Evolutionary conservation across 768 basidiomycete species (phyloP).

Genomic region (Hydnum rufescens): DNA sequence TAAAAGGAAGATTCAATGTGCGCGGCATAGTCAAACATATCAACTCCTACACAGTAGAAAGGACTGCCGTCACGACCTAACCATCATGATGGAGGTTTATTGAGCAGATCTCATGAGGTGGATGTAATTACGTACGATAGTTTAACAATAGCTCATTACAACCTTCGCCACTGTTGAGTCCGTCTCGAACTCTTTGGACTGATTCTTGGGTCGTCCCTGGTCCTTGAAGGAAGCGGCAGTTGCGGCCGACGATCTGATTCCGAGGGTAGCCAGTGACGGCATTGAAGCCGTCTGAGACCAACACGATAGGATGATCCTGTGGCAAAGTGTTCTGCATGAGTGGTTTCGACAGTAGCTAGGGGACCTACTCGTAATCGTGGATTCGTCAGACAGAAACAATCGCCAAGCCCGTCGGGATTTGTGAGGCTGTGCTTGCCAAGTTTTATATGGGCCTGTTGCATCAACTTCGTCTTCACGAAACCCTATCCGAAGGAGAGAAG

Average conservation of each 20-base stretch:
- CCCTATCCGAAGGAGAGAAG: background rate
- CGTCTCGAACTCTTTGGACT: slow-evolving; percentile 1
- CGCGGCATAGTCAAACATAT: background rate
- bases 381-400: slow-evolving; percentile 2
- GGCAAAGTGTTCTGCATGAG: background rate
- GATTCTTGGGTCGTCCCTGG: background rate
- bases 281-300: background rate
- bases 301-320: slow-evolving; percentile 3
- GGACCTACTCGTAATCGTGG: background rate
- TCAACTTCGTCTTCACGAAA: background rate
- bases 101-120: too few relatives aligned
- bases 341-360: background rate
- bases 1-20: background rate
- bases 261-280: slow-evolving; percentile 1
- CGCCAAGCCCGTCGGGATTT: background rate
- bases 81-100: background rate
- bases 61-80: background rate
- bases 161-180: background rate
- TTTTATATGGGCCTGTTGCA: background rate
- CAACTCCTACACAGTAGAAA: slow-evolving; percentile 2
- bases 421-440: background rate
- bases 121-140: background rate
- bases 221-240: slow-evolving; percentile 1
- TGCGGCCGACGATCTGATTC: slow-evolving; percentile 1
- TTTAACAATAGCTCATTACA: slow-evolving; percentile 2